These are phyloP conservation scores for Coix lacrymajobi DNA, from an alignment of 176 grass and related monocot genomes.

Conservation along the genomic window DNA sequence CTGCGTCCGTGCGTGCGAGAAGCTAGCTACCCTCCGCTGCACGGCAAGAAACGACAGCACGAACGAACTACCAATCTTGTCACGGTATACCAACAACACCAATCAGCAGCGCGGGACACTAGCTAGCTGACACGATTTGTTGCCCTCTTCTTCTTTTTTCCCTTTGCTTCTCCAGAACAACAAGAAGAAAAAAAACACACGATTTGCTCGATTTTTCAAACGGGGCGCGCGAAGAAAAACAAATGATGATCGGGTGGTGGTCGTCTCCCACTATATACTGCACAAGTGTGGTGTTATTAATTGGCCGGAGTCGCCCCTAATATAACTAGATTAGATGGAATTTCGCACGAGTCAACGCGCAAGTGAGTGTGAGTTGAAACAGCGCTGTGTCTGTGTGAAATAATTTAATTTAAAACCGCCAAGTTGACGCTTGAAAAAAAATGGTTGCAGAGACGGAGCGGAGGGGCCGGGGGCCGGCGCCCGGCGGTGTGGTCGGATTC, in stretches of 20 bases:
- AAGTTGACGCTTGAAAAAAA: conserved; percentile 29
- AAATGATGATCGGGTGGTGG: neutral
- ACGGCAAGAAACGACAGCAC: conserved; percentile 3
- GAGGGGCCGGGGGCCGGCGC: neutral
- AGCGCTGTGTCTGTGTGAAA: conserved; percentile 34
- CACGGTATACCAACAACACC: neutral
- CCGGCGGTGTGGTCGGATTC: conserved; percentile 39
- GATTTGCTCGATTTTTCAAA: neutral
- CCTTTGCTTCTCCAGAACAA: neutral
- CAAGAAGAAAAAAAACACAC: neutral
- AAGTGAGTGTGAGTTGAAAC: conserved; percentile 5
- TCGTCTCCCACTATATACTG: conserved; percentile 14
- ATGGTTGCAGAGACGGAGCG: neutral
- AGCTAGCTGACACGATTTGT: neutral
- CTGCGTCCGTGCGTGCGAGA: neutral
- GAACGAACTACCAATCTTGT: conserved; percentile 24
- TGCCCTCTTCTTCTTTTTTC: neutral
- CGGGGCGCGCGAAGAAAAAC: neutral
- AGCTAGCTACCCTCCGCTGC: neutral
- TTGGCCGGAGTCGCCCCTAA: conserved; percentile 30
- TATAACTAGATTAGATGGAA: neutral
- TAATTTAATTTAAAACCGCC: conserved; percentile 33
- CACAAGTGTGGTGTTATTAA: conserved; percentile 23
- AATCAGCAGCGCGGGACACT: neutral
- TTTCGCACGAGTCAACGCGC: conserved; percentile 26